A percentile compares a stretch with the other conserved stretches of the same genome.
phyloP scores from a whole-genome alignment of 176 grass and related monocot genomes.

The Carex pumila region DNA sequence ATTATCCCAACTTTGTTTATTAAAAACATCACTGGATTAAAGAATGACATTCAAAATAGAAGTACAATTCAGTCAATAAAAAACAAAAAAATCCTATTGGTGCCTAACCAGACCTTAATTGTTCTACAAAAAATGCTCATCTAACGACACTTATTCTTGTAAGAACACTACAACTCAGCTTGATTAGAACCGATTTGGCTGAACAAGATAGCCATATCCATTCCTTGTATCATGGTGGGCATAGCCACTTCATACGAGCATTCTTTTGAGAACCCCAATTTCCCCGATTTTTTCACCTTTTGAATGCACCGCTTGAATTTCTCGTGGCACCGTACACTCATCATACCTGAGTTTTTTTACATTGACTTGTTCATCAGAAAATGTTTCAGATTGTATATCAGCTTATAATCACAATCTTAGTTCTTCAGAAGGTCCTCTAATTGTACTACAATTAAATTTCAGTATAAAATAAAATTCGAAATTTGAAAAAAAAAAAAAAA shows the following conservation, averaged over 20 bases:
- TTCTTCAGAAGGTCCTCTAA: not conserved
- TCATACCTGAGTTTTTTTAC: constrained; percentile 6
- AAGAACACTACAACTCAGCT: constrained; percentile 43
- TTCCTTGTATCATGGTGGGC: constrained; percentile 80
- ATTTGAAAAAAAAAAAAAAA: too few relatives aligned
- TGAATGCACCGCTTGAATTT: constrained; percentile 82
- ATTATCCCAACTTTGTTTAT: not conserved
- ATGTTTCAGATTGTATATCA: not conserved
- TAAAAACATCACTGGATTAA: not conserved
- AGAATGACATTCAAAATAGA: not conserved
- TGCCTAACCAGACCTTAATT: not conserved
- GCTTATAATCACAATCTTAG: not conserved
- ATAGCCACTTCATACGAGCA: constrained; percentile 68
- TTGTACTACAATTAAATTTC: not conserved
- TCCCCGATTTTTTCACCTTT: constrained; percentile 70
- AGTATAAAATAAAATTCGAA: too few relatives aligned
- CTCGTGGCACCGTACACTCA: constrained; percentile 32
- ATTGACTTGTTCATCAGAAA: not conserved
- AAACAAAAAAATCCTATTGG: not conserved
- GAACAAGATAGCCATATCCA: constrained; percentile 96
- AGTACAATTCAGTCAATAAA: not conserved
- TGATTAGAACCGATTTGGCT: constrained; percentile 44
- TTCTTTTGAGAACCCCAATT: constrained; percentile 55
- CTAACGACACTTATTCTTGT: not conserved
- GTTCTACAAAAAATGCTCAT: not conserved